Evolutionary conservation across 2,329 filamentous ascomycete genomes (phyloP), one percentile per base, ranked within the genome.

Genomic region (Rhynchosporium graminicola): DNA sequence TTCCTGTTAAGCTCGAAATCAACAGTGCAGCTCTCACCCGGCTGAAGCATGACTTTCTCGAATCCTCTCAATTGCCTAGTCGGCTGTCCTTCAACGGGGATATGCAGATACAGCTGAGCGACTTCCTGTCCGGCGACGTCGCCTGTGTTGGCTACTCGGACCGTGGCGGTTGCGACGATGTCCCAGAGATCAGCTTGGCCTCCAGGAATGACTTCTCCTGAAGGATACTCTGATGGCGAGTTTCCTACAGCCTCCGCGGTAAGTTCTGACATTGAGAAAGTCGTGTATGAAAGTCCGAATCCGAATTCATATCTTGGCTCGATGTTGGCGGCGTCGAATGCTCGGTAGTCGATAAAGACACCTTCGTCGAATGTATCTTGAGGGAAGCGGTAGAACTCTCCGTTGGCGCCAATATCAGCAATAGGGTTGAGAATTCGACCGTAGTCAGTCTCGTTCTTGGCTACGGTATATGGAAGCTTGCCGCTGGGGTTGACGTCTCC

Each of bases 31-130:
- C 76, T 78, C 69, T 83, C 74, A 0, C 80, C 79, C 0, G 81
- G 77, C 0, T 72, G 65, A 12, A 89, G 70, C 1, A 70, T 72
- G 0, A 84, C 79, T 71, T 87, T 88, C 31, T 82, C 80, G 64
- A 90, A 89, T 3, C 87, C 86, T 1, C 87, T 80, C 15, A 90
- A 76, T 71, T 89, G 85, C 48, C 81, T 78, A 0, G 82, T 77
- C 0, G 89, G 87, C 38, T 61, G 50, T 43, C 52, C 60, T 3
- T 59, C 63, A 31, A 55, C 59, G 1, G 69, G 69, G n/a, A 68
- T 60, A 1, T 54, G 47, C 0, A 71, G 51, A 52, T 74, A 74
- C 3, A 75, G 60, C 62, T 75, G 74, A 3, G 72, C 70, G 2
- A 74, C 72, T 61, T 72, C 71, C 50, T 71, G 68, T 3, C 67